A percentile compares a stretch with the other conserved stretches of the same genome.
phyloP scores from a whole-genome alignment of 805 yeast genomes.

The Hanseniaspora pseudoguilliermondii region DNA sequence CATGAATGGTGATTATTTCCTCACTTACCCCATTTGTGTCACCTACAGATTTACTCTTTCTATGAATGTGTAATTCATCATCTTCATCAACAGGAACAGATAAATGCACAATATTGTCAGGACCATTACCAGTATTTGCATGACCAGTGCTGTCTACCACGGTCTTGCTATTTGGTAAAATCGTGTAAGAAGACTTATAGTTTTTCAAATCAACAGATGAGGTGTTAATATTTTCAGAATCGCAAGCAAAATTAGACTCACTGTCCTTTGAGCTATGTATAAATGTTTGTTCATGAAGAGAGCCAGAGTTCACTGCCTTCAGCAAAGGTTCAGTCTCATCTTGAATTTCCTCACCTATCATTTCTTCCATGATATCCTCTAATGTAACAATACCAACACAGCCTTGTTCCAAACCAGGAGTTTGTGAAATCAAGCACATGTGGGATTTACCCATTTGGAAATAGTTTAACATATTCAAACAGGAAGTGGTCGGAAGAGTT shows the following conservation, averaged over 20 bases:
- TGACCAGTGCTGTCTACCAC: background rate
- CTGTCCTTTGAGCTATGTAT: background rate
- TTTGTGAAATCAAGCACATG: conserved; percentile 82
- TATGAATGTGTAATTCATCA: conserved; percentile 11
- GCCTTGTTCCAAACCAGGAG: conserved; percentile 73
- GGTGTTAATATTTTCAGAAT: background rate
- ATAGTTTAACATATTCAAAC: conserved; percentile 83
- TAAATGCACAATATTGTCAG: background rate
- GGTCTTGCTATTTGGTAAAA: conserved; percentile 3
- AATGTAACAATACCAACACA: conserved; percentile 84
- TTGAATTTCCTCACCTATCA: conserved; percentile 93
- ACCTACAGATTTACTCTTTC: conserved; percentile 5
- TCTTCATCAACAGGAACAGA: conserved; percentile 6
- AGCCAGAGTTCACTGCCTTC: conserved; percentile 30
- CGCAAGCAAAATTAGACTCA: background rate
- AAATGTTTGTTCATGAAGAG: background rate
- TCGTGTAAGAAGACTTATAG: conserved; percentile 9
- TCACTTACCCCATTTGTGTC: conserved; percentile 11
- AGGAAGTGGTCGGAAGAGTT: conserved; percentile 81
- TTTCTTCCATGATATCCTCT: conserved; percentile 96
- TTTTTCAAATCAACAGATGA: conserved; percentile 1
- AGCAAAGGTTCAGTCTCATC: conserved; percentile 92
- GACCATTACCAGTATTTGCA: background rate
- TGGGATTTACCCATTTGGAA: conserved; percentile 97
- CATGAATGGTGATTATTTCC: conserved; percentile 12